Percentiles rank a stretch among this genome's conserved stretches.
These are phyloP conservation scores for Cubamyces sp. DNA, from an alignment of 768 basidiomycete genomes.

Conservation along the genomic window DNA sequence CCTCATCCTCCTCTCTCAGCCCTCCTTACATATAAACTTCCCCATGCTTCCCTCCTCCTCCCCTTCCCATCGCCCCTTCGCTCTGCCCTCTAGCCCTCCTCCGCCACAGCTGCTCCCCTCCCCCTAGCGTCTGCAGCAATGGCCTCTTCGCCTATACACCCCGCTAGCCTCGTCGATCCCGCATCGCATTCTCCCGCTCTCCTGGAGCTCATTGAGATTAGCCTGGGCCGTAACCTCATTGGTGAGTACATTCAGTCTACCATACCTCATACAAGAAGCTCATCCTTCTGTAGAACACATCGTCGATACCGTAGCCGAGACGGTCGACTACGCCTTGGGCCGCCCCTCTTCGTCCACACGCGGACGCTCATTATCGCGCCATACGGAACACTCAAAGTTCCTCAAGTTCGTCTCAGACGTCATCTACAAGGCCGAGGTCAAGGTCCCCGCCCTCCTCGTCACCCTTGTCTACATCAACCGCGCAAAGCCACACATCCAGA, in stretches of 20 bases:
- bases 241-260: slow-evolving; percentile 48
- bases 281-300: slow-evolving; percentile 56
- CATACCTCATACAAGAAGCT: neutral
- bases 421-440: slow-evolving; percentile 73
- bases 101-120: slow-evolving; percentile 28
- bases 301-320: slow-evolving; percentile 68
- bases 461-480: slow-evolving; percentile 78
- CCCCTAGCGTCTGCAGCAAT: slow-evolving; percentile 15
- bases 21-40: slow-evolving; percentile 19
- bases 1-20: slow-evolving; percentile 14
- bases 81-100: slow-evolving; percentile 17
- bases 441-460: slow-evolving; percentile 67
- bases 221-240: slow-evolving; percentile 62
- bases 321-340: slow-evolving; percentile 79
- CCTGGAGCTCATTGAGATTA: slow-evolving; percentile 68
- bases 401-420: slow-evolving; percentile 68
- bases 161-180: slow-evolving; percentile 63
- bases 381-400: slow-evolving; percentile 60
- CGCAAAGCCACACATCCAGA: slow-evolving; percentile 78
- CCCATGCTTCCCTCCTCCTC: slow-evolving; percentile 2
- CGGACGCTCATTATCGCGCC: slow-evolving; percentile 51
- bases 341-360: slow-evolving; percentile 58
- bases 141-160: slow-evolving; percentile 42
- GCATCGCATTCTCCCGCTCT: slow-evolving; percentile 65
- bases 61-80: slow-evolving; percentile 19